Conservation (phyloP, 495 filamentous ascomycete species). For the Penicillium psychrofluorescens region DNA sequence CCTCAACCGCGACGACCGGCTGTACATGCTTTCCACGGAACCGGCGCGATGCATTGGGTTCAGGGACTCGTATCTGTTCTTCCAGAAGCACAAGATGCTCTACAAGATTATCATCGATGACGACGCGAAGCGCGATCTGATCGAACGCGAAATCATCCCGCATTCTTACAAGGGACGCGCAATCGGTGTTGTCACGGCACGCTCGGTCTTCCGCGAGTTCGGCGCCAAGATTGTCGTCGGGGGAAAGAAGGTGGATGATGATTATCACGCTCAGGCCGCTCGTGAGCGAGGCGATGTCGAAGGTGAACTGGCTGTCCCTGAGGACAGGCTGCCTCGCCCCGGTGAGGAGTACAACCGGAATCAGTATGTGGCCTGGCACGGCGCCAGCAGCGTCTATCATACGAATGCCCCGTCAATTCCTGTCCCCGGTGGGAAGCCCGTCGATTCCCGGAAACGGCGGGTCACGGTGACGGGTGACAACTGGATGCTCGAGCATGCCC, state of each 20-base stretch:
- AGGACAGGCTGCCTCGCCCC: slow-evolving; percentile 62
- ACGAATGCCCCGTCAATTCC: slow-evolving; percentile 72
- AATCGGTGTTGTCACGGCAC: slow-evolving; percentile 93
- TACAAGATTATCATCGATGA: slow-evolving; percentile 96
- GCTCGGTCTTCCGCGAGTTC: slow-evolving; percentile 96
- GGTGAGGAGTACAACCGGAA: slow-evolving; percentile 85
- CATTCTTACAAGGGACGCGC: slow-evolving; percentile 97
- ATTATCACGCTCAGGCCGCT: slow-evolving; percentile 78
- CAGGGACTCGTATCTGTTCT: slow-evolving; percentile 95
- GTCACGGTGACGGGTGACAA: slow-evolving; percentile 92
- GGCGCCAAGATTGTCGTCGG: slow-evolving; percentile 90
- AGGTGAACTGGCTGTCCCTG: slow-evolving; percentile 83
- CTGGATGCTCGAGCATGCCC: slow-evolving; percentile 93
- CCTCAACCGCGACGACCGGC: slow-evolving; percentile 67
- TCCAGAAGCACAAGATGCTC: slow-evolving; percentile 89
- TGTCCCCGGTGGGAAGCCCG: slow-evolving; percentile 62
- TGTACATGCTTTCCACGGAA: slow-evolving; percentile 98
- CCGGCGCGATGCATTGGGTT: slow-evolving; percentile 95
- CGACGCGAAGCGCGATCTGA: slow-evolving; percentile 86
- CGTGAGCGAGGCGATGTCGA: slow-evolving; percentile 75
- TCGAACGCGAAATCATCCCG: slow-evolving; percentile 87
- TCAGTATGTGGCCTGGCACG: slow-evolving; percentile 97
- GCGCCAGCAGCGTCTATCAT: slow-evolving; percentile 91
- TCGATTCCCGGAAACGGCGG: slow-evolving; percentile 69
- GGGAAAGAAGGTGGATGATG: slow-evolving; percentile 75